Conservation (phyloP, 441 rosid genomes). For the Breynia disticha region DNA sequence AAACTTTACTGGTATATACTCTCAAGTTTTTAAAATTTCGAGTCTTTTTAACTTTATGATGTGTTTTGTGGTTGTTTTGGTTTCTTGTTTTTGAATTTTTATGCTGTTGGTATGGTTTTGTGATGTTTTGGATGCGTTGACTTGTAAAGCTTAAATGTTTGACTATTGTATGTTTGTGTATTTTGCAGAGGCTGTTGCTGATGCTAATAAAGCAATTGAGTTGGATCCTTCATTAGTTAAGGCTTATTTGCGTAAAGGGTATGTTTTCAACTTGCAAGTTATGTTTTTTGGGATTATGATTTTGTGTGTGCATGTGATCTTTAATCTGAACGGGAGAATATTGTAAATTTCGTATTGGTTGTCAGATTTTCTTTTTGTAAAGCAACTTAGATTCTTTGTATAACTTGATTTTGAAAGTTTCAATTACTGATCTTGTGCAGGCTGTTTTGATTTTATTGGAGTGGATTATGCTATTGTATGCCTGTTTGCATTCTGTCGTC, state of each 20-base stretch:
- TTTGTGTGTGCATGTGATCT: neutral
- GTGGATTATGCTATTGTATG: too few relatives aligned
- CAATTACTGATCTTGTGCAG: neutral
- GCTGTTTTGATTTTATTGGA: too few relatives aligned
- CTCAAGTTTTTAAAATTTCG: neutral
- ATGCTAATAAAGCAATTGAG: constrained; percentile 65
- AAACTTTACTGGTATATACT: constrained; percentile 44
- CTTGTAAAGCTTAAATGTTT: neutral
- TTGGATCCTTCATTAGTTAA: constrained; percentile 53
- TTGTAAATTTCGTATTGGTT: neutral
- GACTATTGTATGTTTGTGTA: neutral
- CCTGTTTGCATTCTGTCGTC: too few relatives aligned
- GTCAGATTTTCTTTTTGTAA: neutral
- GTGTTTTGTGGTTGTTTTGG: neutral
- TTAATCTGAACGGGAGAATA: neutral
- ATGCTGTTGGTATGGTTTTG: neutral
- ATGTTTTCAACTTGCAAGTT: constrained; percentile 11
- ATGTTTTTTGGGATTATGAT: neutral
- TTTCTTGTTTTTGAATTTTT: neutral
- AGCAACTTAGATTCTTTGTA: neutral
- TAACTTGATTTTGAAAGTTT: neutral
- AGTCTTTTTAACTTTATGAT: neutral
- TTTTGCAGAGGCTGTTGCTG: constrained; percentile 73
- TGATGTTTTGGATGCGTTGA: neutral
- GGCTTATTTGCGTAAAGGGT: constrained; percentile 80